Base-by-base conservation (phyloP, 73 alveolate species). In the Diophrys appendiculata region DNA sequence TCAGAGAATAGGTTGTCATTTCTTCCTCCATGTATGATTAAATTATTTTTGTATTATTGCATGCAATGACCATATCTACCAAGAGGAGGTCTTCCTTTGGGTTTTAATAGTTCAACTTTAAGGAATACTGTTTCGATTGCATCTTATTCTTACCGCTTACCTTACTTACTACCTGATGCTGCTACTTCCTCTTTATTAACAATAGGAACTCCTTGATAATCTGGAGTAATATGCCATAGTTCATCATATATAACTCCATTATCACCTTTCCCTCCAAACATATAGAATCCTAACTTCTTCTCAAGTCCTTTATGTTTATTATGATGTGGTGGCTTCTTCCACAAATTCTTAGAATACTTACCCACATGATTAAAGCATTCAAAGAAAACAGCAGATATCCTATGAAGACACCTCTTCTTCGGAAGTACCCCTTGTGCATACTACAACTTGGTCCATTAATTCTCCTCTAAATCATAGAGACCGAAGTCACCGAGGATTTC, bases 401-500 rank as follows among this genome's bases (percentile, higher is more conserved):
- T 11, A 18, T 43, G 60, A 5, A 5, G 18, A 11, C 18, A 5
- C 5, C 60, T 5, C 18, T 43, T 43, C 60, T 11, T 43, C n/a
- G 60, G 60, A 60, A 53, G 43, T 32, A 29, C 0, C 28, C n/a
- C 60, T 18, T 43, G 5, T 43, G 60, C 5, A 11, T 43, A 2
- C 0, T 70, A 11, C 30, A 78, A n/a, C 18, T 43, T 43, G 60
- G 60, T 32, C 90, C 90, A 82, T 56, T 74, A 31, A 1, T n/a
- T 23, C 32, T 43, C 22, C 27, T 82, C 84, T 0, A 72, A 35
- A 69, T 82, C 90, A 43, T 73, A 82, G 24, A 74, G 26, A 23
- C 84, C 75, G 70, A 72, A 82, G 52, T 82, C 90, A 28, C 29
- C 43, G 24, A 82, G 73, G 0, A 32, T 24, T 56, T 73, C 67